Base-by-base conservation (phyloP, 495 filamentous ascomycete genomes). In the Podospora comata region DNA sequence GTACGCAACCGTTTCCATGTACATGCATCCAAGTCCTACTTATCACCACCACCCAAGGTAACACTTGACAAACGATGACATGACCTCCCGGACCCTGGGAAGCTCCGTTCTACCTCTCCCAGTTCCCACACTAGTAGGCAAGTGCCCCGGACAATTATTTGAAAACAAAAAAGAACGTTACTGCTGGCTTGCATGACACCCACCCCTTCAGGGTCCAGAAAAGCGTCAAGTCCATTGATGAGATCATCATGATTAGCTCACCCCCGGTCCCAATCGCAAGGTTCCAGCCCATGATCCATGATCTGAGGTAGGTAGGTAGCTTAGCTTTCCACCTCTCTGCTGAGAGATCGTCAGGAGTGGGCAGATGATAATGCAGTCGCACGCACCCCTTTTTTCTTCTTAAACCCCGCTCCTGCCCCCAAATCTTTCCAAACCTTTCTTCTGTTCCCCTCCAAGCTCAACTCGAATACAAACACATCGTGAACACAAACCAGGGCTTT, bases 141-240 rank as follows among this genome's bases (percentile, higher is more conserved):
- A 5, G 13, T 5, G 2, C 6, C 39, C 13, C 39, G 6, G 39
- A 48, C 39, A 48, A 13, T 48, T 13, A 3, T 13, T 3, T 48
- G 39, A 48, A 48, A 48, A 48, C 0, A 3, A 48, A 48, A 48
- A 48, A 48, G 39, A 48, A 13, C 13, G 15, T 39, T 39, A 1
- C 3, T 39, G 3, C 34, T 39, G 5, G 34, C 34, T 39, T 39
- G 34, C 34, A 39, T 39, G 34, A 39, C 34, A 39, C 34, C 23
- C 23, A 23, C 2, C 34, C 34, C 11, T 39, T 11, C 11, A 5
- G 34, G 11, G 34, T 6, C 1, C 39, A 48, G 15, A 48, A 48
- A 2, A 48, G 39, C 48, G 5, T 58, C 23, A 23, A n/a, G 27
- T 70, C 60, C 62, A 73, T 73, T 75, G 73, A 71, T 72, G 73